Conservation (phyloP, 495 filamentous ascomycete genomes). For the Hamigera avellanea region DNA sequence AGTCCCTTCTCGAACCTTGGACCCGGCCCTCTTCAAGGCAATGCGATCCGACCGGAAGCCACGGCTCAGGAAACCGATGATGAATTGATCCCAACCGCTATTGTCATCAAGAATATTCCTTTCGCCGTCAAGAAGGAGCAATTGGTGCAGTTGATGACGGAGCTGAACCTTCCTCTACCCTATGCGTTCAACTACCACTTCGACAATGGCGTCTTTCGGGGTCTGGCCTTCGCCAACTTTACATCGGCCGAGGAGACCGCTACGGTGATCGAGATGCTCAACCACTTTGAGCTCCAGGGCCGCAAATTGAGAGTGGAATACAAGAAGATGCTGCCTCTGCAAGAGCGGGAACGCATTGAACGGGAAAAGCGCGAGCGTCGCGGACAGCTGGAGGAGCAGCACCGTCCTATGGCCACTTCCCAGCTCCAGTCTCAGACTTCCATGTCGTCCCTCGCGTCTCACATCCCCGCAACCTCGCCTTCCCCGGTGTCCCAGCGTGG, state of each 20-base stretch:
- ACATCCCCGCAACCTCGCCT: constrained; percentile 57
- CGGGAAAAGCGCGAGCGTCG: constrained; percentile 93
- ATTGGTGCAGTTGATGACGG: constrained; percentile 82
- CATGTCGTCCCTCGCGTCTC: constrained; percentile 68
- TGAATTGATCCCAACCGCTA: constrained; percentile 93
- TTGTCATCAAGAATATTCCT: constrained; percentile 99
- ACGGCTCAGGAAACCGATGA: constrained; percentile 50
- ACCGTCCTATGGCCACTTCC: constrained; percentile 54
- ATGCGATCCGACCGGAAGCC: constrained; percentile 39
- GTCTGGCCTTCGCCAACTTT: constrained; percentile 96
- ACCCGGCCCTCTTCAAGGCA: constrained; percentile 37
- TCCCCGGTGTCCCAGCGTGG: constrained; percentile 54
- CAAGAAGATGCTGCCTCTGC: constrained; percentile 96
- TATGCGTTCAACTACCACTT: constrained; percentile 99
- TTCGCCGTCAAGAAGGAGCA: constrained; percentile 98
- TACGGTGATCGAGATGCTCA: constrained; percentile 78
- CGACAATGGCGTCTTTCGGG: constrained; percentile 94
- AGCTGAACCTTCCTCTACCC: constrained; percentile 78
- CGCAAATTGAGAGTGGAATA: constrained; percentile 93
- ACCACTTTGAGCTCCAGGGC: constrained; percentile 90
- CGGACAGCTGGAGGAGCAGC: constrained; percentile 94
- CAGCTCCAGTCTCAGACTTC: constrained; percentile 74
- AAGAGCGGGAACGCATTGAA: constrained; percentile 92
- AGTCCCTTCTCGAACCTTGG: constrained; percentile 42
- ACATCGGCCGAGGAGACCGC: constrained; percentile 89